These are phyloP conservation scores for Keithomyces neogunnii DNA, from an alignment of 2,329 filamentous ascomycete species.

Conservation along the genomic window DNA sequence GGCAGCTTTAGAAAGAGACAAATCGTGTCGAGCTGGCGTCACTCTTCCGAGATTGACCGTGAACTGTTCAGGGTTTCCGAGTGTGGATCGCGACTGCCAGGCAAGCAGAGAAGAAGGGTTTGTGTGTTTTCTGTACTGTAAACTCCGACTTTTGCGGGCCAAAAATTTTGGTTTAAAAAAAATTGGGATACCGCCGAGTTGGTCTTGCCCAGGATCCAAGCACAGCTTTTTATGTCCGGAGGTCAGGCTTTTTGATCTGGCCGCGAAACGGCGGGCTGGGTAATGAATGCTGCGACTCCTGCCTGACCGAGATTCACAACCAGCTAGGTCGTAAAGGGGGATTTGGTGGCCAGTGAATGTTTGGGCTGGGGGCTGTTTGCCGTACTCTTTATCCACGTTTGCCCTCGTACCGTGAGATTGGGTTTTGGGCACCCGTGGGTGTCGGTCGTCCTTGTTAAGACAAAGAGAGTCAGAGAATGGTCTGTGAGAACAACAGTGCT, in stretches of 20 bases:
- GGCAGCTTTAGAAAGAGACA: neutral
- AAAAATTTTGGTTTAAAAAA: neutral
- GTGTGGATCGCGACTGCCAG: neutral
- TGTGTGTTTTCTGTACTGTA: neutral
- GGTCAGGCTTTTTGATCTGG: neutral
- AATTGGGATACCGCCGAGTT: too few species aligned
- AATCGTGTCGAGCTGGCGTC: neutral
- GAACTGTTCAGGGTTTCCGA: neutral
- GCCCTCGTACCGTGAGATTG: neutral
- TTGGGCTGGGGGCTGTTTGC: neutral
- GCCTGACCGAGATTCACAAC: neutral
- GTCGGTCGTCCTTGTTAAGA: neutral
- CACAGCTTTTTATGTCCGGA: neutral
- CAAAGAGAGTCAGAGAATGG: too few species aligned
- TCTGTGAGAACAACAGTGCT: too few species aligned
- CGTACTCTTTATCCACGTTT: neutral
- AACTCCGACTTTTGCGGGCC: neutral
- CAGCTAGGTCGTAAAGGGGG: neutral
- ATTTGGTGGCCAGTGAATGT: neutral
- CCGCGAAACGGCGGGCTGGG: neutral
- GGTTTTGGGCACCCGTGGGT: neutral
- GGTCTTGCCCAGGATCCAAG: too few species aligned
- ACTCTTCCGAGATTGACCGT: neutral
- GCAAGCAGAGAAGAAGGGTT: neutral
- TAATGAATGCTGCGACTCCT: neutral